These are phyloP conservation scores for Diutina mesorugosa DNA, from an alignment of 1,139 yeast genomes.

Conservation along the genomic window DNA sequence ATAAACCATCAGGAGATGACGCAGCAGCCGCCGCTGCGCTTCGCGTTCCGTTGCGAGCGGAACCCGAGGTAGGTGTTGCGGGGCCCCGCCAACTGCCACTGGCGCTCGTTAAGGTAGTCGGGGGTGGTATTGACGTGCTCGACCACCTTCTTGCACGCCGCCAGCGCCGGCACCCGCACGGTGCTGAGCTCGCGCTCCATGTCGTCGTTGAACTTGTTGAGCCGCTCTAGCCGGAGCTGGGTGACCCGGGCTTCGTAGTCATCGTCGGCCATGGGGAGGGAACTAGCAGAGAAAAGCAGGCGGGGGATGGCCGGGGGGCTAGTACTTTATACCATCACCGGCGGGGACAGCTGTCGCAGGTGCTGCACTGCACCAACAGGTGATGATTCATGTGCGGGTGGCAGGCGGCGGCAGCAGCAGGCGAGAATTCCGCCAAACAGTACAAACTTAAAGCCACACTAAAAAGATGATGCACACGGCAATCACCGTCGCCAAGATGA, in stretches of 20 bases:
- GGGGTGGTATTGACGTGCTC: neutral
- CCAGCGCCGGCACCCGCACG: neutral
- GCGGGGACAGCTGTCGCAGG: too few relatives aligned
- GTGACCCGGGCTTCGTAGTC: neutral
- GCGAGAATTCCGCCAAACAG: too few relatives aligned
- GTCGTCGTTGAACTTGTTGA: neutral
- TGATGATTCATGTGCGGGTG: neutral
- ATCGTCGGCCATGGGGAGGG: neutral
- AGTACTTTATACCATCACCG: too few relatives aligned
- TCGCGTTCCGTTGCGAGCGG: neutral
- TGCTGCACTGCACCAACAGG: neutral
- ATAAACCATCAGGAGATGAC: neutral
- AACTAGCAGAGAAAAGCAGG: too few relatives aligned
- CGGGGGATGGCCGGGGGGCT: too few relatives aligned
- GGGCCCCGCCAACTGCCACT: neutral
- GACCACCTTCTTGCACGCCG: neutral
- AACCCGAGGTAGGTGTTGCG: neutral
- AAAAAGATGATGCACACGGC: constrained; percentile 61
- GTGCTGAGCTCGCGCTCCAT: neutral
- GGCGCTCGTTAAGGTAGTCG: neutral
- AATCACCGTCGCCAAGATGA: constrained; percentile 69
- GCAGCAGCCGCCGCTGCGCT: neutral
- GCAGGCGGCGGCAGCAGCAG: neutral
- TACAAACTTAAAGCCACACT: neutral
- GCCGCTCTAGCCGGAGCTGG: neutral